These are phyloP conservation scores for Panicum miliaceum DNA, from an alignment of 176 grass and related monocot genomes.

Conservation along the genomic window DNA sequence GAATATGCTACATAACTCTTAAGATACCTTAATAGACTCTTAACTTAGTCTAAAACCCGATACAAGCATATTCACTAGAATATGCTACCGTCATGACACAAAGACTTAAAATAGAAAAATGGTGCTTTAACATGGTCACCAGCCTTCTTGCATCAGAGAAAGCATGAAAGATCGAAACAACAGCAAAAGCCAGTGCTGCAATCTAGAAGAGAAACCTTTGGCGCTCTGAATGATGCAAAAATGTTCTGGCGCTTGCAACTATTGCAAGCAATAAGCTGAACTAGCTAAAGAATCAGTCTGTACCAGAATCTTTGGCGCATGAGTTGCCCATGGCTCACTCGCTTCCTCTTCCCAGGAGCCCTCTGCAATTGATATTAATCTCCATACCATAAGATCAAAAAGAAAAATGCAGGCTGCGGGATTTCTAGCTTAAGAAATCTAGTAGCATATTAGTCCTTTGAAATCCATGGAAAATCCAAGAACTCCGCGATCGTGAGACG, in stretches of 20 bases:
- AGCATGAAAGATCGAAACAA: not conserved
- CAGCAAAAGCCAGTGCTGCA: not conserved
- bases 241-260: not conserved
- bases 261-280: not conserved
- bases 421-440: not conserved
- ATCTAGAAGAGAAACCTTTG: not conserved
- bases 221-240: not conserved
- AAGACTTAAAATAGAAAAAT: no score
- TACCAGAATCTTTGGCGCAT: not conserved
- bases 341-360: not conserved
- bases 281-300: not conserved
- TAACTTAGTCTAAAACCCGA: no score
- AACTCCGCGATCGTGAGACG: not conserved
- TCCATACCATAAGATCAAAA: not conserved
- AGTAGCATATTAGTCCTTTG: not conserved
- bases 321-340: slow-evolving; percentile 13
- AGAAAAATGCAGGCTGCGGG: not conserved
- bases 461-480: not conserved
- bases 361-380: not conserved
- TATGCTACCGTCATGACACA: no score
- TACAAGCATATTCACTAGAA: no score
- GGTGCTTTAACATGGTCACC: no score
- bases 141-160: no score
- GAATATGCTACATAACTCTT: no score
- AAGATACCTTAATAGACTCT: no score